Evolutionary conservation across 1,284 basidiomycete genomes (phyloP).

Genomic region (Tremellales sp.): DNA sequence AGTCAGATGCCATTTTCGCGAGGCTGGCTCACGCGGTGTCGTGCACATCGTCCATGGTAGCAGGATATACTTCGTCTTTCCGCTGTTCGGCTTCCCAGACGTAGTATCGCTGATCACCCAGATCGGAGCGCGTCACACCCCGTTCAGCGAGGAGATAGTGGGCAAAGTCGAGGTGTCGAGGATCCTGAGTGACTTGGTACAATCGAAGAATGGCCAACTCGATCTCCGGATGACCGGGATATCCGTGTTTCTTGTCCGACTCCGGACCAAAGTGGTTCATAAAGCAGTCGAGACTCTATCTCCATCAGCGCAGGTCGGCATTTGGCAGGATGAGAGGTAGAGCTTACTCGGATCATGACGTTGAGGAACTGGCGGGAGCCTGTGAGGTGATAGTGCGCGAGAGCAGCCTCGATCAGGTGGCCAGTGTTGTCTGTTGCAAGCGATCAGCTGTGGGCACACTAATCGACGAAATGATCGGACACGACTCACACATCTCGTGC

Average conservation of each 20-base stretch:
- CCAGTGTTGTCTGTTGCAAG: slow-evolving; percentile 12
- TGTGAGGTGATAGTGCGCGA: slow-evolving; percentile 17
- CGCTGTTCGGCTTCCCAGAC: slow-evolving; percentile 15
- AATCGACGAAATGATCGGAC: no score
- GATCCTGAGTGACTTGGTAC: slow-evolving; percentile 13
- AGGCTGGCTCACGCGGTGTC: slow-evolving; percentile 14
- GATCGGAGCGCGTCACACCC: slow-evolving; percentile 12
- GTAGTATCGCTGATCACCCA: slow-evolving; percentile 9
- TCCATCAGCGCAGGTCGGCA: not conserved
- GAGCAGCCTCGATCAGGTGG: slow-evolving; percentile 18
- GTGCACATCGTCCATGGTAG: slow-evolving; percentile 7
- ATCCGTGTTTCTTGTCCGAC: slow-evolving; percentile 13
- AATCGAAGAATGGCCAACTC: slow-evolving; percentile 21
- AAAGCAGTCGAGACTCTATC: slow-evolving; percentile 16
- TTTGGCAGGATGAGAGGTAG: not conserved
- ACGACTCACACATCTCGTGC: slow-evolving; percentile 21
- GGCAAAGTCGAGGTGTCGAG: slow-evolving; percentile 14
- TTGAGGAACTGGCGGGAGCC: slow-evolving; percentile 13
- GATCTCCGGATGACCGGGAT: slow-evolving; percentile 24
- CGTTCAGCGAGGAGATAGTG: slow-evolving; percentile 14
- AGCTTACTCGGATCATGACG: slow-evolving; percentile 20
- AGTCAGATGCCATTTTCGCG: no score
- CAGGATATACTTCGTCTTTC: slow-evolving; percentile 3
- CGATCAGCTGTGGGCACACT: no score
- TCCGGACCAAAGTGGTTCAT: slow-evolving; percentile 14